Percentiles rank a stretch among this genome's conserved stretches.
These are phyloP conservation scores for Zarea fungicola DNA, from an alignment of 2,329 filamentous ascomycete genomes.

Conservation along the genomic window DNA sequence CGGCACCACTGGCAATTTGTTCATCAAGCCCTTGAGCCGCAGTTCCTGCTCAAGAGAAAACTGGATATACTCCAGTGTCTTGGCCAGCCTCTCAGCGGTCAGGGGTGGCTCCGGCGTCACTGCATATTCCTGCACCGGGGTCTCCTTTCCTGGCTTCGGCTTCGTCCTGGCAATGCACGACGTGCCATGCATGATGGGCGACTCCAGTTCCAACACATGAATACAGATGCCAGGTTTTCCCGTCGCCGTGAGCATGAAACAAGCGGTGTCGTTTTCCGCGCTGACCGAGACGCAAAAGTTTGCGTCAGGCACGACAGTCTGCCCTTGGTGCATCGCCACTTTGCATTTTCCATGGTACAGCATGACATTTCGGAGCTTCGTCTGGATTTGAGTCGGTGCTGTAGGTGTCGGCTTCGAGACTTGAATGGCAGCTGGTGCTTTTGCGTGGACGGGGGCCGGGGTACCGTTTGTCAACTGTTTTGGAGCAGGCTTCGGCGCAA, in stretches of 20 bases:
- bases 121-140: background rate
- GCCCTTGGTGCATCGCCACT: background rate
- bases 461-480: background rate
- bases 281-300: background rate
- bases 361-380: background rate
- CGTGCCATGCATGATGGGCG: conserved; percentile 16
- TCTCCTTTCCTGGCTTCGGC: background rate
- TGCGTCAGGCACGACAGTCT: background rate
- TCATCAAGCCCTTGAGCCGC: no score
- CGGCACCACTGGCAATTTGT: no score
- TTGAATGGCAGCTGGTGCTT: no score
- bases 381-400: background rate
- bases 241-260: conserved; percentile 17
- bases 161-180: conserved; percentile 19
- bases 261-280: conserved; percentile 8
- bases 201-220: conserved; percentile 19
- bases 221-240: conserved; percentile 15
- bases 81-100: background rate
- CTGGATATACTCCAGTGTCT: background rate
- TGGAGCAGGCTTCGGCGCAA: background rate
- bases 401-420: background rate
- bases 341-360: background rate
- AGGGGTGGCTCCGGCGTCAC: background rate
- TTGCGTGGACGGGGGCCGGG: background rate
- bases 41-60: background rate